Evolutionary conservation across 805 yeast genomes (phyloP).

Genomic region (Kurtzmaniella cleridarum): DNA sequence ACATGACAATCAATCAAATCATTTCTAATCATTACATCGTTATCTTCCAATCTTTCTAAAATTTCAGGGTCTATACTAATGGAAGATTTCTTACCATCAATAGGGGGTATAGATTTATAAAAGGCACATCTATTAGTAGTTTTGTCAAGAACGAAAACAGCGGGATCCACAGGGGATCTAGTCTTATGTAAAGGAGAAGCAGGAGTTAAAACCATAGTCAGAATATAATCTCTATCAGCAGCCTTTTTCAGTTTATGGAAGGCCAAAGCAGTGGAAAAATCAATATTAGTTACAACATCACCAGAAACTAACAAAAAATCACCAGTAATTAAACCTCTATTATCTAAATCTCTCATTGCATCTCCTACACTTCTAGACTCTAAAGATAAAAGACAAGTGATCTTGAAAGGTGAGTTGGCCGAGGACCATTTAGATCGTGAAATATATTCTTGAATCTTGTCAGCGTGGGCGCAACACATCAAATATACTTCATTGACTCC

Average conservation of each 20-base stretch:
- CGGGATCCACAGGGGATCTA: conserved; percentile 74
- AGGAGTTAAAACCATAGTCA: conserved; percentile 87
- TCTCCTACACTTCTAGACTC: conserved; percentile 94
- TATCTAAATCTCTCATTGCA: conserved; percentile 93
- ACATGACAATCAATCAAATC: conserved; percentile 95
- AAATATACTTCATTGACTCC: conserved; percentile 86
- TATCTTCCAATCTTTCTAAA: conserved; percentile 57
- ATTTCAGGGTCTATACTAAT: conserved; percentile 80
- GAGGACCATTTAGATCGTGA: conserved; percentile 65
- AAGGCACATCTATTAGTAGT: conserved; percentile 71
- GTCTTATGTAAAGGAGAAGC: conserved; percentile 84
- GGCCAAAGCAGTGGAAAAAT: conserved; percentile 65
- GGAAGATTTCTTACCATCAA: conserved; percentile 25
- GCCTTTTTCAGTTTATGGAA: conserved; percentile 68
- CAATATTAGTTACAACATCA: conserved; percentile 91
- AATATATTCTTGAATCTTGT: conserved; percentile 77
- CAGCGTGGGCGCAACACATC: conserved; percentile 88
- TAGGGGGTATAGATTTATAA: conserved; percentile 72
- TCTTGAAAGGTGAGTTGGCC: conserved; percentile 72
- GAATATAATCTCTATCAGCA: conserved; percentile 82
- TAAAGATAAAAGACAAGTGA: conserved; percentile 73
- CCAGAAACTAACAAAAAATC: conserved; percentile 90
- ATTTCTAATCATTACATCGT: conserved; percentile 74
- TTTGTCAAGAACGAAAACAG: conserved; percentile 76
- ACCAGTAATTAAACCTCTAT: conserved; percentile 81